A percentile compares a stretch with the other conserved stretches of the same genome.
Evolutionary conservation across 208 protist genomes (phyloP).

Genomic region (Trypanosoma scelopori): DNA sequence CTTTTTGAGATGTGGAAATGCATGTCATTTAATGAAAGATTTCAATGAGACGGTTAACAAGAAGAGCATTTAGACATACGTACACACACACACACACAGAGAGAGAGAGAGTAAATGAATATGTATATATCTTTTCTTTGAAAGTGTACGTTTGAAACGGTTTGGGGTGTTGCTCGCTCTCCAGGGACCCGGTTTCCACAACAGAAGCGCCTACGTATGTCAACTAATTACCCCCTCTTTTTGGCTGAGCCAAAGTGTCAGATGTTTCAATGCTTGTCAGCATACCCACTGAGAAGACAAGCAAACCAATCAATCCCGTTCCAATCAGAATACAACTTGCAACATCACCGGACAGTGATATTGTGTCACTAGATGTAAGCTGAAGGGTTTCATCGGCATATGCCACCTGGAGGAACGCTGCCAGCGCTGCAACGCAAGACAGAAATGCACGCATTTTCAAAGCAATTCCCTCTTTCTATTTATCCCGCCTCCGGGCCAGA

Average conservation of each 20-base stretch:
- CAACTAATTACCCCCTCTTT: slow-evolving; percentile 12
- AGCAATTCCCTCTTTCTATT: too few species aligned
- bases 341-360: slow-evolving; percentile 67
- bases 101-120: too few species aligned
- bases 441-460: too few species aligned
- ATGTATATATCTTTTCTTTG: slow-evolving; percentile 18
- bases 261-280: slow-evolving; percentile 77
- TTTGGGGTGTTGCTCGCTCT: background rate
- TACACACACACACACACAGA: too few species aligned
- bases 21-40: too few species aligned
- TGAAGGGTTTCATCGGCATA: slow-evolving; percentile 11
- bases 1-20: too few species aligned
- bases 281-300: slow-evolving; percentile 72
- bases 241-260: slow-evolving; percentile 34
- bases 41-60: too few species aligned
- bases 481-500: too few species aligned
- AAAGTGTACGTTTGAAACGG: background rate
- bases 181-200: background rate
- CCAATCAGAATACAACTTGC: slow-evolving; percentile 66
- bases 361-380: slow-evolving; percentile 27
- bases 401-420: slow-evolving; percentile 22
- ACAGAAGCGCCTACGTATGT: background rate
- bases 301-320: slow-evolving; percentile 50
- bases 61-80: too few species aligned
- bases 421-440: slow-evolving; percentile 16